Conservation (phyloP, 805 yeast species). For the Ogataea saltuana region DNA sequence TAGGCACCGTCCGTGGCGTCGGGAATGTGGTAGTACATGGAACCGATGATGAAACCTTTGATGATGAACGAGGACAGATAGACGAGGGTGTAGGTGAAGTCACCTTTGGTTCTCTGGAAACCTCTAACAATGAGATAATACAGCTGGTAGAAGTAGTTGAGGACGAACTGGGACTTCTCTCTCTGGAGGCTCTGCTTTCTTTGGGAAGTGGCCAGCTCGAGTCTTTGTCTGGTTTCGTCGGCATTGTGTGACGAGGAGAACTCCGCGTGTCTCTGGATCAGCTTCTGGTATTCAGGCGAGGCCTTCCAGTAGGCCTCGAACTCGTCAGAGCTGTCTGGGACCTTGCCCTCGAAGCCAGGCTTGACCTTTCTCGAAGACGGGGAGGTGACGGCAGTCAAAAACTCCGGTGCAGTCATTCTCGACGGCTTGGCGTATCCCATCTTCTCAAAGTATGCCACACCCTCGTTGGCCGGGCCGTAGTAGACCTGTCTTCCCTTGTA, state of each 20-base stretch:
- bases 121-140: constrained; percentile 56
- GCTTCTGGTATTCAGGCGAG: constrained; percentile 52
- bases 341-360: constrained; percentile 54
- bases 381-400: constrained; percentile 65
- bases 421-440: constrained; percentile 68
- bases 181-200: constrained; percentile 41
- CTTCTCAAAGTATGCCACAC: constrained; percentile 54
- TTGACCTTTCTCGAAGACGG: constrained; percentile 55
- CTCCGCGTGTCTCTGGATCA: constrained; percentile 41
- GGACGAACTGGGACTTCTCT: constrained; percentile 37
- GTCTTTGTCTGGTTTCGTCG: constrained; percentile 42
- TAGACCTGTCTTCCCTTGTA: constrained; percentile 63
- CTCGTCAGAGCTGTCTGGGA: constrained; percentile 57
- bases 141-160: constrained; percentile 51
- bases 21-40: constrained; percentile 55
- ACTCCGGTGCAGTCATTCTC: constrained; percentile 71
- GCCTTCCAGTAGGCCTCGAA: constrained; percentile 60
- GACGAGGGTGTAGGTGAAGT: constrained; percentile 56
- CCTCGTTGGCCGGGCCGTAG: constrained; percentile 56
- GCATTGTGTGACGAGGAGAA: constrained; percentile 39
- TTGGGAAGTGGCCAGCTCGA: constrained; percentile 41
- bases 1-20: constrained; percentile 56
- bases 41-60: constrained; percentile 62
- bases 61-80: constrained; percentile 54
- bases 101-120: constrained; percentile 59